These are phyloP conservation scores for Lodderomyces orthopsilosis DNA, from an alignment of 1,139 yeast species.

Conservation along the genomic window DNA sequence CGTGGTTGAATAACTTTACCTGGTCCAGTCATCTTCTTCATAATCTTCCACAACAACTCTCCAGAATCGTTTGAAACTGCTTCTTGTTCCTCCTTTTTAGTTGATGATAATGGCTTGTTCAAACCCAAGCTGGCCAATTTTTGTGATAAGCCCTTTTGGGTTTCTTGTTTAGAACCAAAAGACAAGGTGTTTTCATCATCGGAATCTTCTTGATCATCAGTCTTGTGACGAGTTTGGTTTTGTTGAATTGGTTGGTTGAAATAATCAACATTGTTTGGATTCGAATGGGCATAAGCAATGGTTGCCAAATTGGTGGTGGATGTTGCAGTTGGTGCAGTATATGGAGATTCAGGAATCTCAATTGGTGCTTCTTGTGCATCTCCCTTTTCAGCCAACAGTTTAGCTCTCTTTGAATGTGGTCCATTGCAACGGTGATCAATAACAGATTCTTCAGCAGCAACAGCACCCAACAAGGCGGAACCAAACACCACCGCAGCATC, in stretches of 20 bases:
- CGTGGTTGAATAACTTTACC: slow-evolving; percentile 78
- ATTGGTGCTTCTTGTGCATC: neutral
- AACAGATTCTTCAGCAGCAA: slow-evolving; percentile 69
- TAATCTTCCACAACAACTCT: slow-evolving; percentile 75
- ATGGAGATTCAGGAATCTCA: slow-evolving; percentile 47
- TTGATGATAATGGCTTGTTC: slow-evolving; percentile 32
- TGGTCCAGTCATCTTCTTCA: slow-evolving; percentile 80
- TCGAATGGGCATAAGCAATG: slow-evolving; percentile 44
- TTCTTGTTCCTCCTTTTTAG: slow-evolving; percentile 6
- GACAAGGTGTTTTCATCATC: slow-evolving; percentile 52
- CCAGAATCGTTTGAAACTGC: slow-evolving; percentile 25
- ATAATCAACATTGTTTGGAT: slow-evolving; percentile 44
- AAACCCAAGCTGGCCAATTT: slow-evolving; percentile 35
- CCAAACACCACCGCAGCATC: slow-evolving; percentile 98
- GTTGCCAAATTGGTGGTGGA: slow-evolving; percentile 60
- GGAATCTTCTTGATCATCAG: slow-evolving; percentile 26
- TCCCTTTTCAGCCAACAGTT: slow-evolving; percentile 27
- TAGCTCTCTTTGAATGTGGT: slow-evolving; percentile 41
- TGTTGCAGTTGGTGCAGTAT: slow-evolving; percentile 73
- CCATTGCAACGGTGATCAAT: slow-evolving; percentile 32
- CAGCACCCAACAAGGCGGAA: slow-evolving; percentile 90
- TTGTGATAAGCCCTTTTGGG: slow-evolving; percentile 47
- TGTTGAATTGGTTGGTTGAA: slow-evolving; percentile 33
- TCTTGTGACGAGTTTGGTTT: slow-evolving; percentile 13
- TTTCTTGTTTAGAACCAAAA: slow-evolving; percentile 56